phyloP scores from a whole-genome alignment of 306 rosid species.

The Betula pendula region DNA sequence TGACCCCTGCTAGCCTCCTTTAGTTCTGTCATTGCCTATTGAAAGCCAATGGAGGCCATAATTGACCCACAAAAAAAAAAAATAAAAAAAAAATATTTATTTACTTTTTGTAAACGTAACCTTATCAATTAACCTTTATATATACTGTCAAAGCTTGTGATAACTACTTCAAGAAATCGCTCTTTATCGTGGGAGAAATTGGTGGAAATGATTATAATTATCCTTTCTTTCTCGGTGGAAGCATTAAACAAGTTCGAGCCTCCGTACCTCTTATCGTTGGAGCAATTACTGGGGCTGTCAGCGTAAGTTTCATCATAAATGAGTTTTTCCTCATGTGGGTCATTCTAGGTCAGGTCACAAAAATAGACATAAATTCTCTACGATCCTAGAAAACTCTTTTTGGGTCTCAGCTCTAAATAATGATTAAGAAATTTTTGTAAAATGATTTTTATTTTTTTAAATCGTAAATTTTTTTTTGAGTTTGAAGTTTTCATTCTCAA shows the following conservation, averaged over 20 bases:
- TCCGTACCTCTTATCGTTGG: slow-evolving; percentile 46
- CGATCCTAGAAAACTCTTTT: too few relatives aligned
- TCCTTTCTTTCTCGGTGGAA: slow-evolving; percentile 44
- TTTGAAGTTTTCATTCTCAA: too few relatives aligned
- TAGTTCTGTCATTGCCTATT: too few relatives aligned
- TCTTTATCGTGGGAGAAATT: slow-evolving; percentile 73
- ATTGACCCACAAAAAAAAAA: too few relatives aligned
- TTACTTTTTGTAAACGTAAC: background rate
- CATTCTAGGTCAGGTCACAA: background rate
- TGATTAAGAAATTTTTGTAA: too few relatives aligned
- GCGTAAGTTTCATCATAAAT: slow-evolving; percentile 36
- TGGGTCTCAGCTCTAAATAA: too few relatives aligned
- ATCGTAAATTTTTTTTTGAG: too few relatives aligned
- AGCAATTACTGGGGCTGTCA: slow-evolving; percentile 43
- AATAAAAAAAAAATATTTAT: too few relatives aligned
- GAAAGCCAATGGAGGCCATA: too few relatives aligned
- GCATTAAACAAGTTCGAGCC: slow-evolving; percentile 40
- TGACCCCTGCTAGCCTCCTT: too few relatives aligned
- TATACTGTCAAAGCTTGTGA: slow-evolving; percentile 49
- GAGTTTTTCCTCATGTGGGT: background rate
- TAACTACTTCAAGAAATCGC: slow-evolving; percentile 49
- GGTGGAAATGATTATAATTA: slow-evolving; percentile 83
- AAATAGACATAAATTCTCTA: too few relatives aligned
- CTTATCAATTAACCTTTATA: background rate
- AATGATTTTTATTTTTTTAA: too few relatives aligned